Evolutionary conservation across 2,329 filamentous ascomycete genomes (phyloP).

Genomic region (Tolypocladium nubicola): DNA sequence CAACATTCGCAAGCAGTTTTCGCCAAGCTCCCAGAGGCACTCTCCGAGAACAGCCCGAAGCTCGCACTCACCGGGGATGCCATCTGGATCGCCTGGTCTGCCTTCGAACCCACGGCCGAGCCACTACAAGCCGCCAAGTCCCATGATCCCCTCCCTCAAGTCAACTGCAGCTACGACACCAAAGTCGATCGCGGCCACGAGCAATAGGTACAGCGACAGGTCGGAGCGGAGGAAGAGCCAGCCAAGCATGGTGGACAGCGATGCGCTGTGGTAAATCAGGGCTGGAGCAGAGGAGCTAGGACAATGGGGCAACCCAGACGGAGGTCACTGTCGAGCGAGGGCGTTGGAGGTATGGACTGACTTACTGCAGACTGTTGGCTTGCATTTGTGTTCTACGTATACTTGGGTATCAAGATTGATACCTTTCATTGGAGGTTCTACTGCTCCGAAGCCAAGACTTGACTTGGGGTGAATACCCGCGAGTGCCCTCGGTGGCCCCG

Average conservation of each 20-base stretch:
- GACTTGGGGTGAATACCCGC: neutral
- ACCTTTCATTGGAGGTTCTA: neutral
- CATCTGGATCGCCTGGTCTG: conserved; percentile 16
- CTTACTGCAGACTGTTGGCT: neutral
- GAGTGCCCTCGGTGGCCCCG: neutral
- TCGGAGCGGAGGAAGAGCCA: conserved; percentile 2
- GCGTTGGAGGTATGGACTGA: too few species aligned
- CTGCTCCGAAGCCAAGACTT: neutral
- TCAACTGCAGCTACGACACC: conserved; percentile 5
- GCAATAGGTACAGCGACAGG: conserved; percentile 5
- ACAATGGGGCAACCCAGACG: neutral
- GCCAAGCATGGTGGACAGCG: conserved; percentile 9
- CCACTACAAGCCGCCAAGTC: conserved; percentile 9
- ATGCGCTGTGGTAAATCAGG: conserved; percentile 8
- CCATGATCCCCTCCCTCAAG: conserved; percentile 7
- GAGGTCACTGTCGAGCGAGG: neutral
- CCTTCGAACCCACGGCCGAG: conserved; percentile 16
- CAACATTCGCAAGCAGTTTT: conserved; percentile 19
- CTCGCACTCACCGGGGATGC: conserved; percentile 11
- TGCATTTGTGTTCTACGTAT: neutral
- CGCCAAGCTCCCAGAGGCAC: conserved; percentile 12
- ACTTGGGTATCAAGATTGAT: neutral
- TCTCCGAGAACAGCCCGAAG: conserved; percentile 10
- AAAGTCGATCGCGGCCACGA: conserved; percentile 4
- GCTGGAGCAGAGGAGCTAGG: neutral